Evolutionary conservation across 2,329 filamentous ascomycete species (phyloP), one percentile per base, ranked within the genome.

Genomic region (Ascomycota sp.): DNA sequence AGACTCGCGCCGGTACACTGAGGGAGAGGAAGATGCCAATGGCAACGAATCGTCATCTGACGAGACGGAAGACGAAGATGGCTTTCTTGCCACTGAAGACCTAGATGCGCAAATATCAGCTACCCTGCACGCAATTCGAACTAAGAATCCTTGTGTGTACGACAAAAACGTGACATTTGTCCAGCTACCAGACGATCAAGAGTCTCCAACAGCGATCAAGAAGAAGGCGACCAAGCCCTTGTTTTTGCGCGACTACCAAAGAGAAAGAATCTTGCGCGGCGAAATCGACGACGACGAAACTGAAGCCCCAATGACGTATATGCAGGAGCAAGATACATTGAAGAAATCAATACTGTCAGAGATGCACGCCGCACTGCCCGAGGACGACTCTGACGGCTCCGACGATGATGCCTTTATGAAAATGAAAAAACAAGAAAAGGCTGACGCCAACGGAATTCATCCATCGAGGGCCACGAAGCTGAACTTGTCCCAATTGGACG

Each of bases 121-220:
- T 17, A 93, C 85, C 1, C 63, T 98, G 15, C 65, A 80, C 38
- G 89, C 89, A 25, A 85, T 98, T 45, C 74, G 75, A 42, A 76
- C 69, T 44, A 95, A 92, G 50, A 89, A 98, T 44, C 89, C 89
- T 20, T 66, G 79, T 30, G 73, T 98, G 30, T 94, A 94, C 59
- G 79, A 95, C 51, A 65, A 71, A 36, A 65, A 74, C 22, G 64
- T 65, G 38, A 82, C 66, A 12, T 95, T 95, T 56, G 94, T 85
- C 54, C 58, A 61, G 25, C 60, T 73, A 9, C 69, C 77, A 4
- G 65, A 68, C 17, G 63, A 65, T 3, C 48, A 50, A 23, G 42
- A 44, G n/a, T n/a, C n/a, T 9, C 44, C 44, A 5, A 38, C 44
- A 0, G 33, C 40, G 4, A 37, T 41, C 12, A 53, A 57, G 35